Evolutionary conservation across 768 basidiomycete genomes (phyloP).

Genomic region (Cystoderma amianthinum): DNA sequence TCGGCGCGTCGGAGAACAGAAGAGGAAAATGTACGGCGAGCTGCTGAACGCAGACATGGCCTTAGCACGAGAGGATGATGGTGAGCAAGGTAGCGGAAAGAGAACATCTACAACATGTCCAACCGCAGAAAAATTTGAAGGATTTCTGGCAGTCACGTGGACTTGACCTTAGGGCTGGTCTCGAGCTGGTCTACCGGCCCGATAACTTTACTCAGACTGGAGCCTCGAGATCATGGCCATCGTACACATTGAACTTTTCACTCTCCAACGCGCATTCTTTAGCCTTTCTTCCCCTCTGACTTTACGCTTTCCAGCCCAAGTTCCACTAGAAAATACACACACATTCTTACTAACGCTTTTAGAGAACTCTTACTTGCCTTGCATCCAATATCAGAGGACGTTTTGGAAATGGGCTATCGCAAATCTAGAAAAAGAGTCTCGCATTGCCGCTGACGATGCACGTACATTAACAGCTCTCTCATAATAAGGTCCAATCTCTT

Average conservation of each 20-base stretch:
- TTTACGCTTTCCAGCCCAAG: constrained; percentile 31
- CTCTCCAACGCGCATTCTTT: constrained; percentile 45
- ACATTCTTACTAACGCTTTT: constrained; percentile 51
- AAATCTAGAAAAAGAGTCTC: constrained; percentile 39
- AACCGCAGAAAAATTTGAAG: constrained; percentile 22
- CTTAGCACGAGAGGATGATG: constrained; percentile 13
- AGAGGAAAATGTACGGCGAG: constrained; percentile 14
- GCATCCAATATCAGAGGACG: constrained; percentile 47
- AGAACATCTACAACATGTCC: constrained; percentile 22
- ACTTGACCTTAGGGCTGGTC: constrained; percentile 13
- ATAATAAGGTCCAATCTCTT: constrained; percentile 3
- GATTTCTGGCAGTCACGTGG: constrained; percentile 23
- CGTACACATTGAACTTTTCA: constrained; percentile 28
- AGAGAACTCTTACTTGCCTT: constrained; percentile 52
- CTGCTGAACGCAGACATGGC: constrained; percentile 18
- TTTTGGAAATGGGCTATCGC: constrained; percentile 75
- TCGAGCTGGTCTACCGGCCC: neutral
- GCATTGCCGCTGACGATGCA: constrained; percentile 34
- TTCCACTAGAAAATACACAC: constrained; percentile 36
- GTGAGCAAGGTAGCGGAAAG: constrained; percentile 22
- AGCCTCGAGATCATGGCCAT: neutral
- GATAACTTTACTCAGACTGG: neutral
- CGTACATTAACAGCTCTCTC: constrained; percentile 10
- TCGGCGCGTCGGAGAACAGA: constrained; percentile 14
- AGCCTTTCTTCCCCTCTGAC: constrained; percentile 37